Evolutionary conservation across 1,139 yeast species (phyloP).

Genomic region (Nakaseomyces uthaithaninus): DNA sequence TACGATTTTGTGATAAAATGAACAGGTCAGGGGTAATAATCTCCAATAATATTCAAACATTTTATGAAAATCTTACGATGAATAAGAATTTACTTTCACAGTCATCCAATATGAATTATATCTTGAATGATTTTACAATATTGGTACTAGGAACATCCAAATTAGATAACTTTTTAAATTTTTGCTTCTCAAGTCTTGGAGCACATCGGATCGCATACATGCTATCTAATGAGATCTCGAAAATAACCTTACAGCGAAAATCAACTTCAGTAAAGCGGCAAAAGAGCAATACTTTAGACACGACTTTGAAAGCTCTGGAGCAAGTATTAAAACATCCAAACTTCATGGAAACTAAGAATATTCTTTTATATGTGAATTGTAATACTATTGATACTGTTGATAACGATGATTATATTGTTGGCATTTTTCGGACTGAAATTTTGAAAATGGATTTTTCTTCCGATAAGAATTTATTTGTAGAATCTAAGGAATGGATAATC

Average conservation of each 20-base stretch:
- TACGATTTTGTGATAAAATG: constrained; percentile 20
- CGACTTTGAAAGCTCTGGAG: neutral
- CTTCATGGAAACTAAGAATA: neutral
- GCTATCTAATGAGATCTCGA: neutral
- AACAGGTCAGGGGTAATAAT: constrained; percentile 18
- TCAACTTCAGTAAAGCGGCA: constrained; percentile 10
- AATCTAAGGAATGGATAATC: constrained; percentile 65
- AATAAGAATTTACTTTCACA: constrained; percentile 16
- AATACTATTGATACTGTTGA: neutral
- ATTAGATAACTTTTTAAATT: constrained; percentile 24
- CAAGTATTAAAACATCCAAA: neutral
- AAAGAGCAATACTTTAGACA: neutral
- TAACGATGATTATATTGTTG: constrained; percentile 1
- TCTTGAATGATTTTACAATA: constrained; percentile 17
- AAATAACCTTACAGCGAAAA: constrained; percentile 10
- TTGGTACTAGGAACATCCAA: constrained; percentile 24
- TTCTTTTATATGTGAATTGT: constrained; percentile 4
- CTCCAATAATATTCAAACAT: constrained; percentile 29
- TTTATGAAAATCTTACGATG: constrained; percentile 32
- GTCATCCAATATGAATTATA: constrained; percentile 6
- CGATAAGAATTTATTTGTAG: constrained; percentile 11
- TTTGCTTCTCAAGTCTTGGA: constrained; percentile 23
- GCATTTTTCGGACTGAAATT: neutral
- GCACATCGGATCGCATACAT: constrained; percentile 11
- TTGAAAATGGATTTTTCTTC: neutral